Evolutionary conservation across 2,329 filamentous ascomycete genomes (phyloP), one percentile per base, ranked within the genome.

Genomic region (Venturia asperata): DNA sequence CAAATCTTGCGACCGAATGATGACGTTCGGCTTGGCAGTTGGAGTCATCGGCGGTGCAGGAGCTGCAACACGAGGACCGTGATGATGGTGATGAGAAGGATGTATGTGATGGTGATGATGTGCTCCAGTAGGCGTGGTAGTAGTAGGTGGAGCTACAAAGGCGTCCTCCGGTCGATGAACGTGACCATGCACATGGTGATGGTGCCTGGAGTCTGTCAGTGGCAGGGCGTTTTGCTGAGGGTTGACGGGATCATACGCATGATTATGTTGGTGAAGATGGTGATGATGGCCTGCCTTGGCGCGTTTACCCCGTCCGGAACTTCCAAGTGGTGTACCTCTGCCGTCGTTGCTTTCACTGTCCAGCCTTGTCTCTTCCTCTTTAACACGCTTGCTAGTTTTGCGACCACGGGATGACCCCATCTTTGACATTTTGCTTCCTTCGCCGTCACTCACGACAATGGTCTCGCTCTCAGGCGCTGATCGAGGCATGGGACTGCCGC

Each of bases 331-430:
- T 1, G 87, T 87, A 15, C 79, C 79, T 69, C 85, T 80, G 34
- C 86, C 87, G 42, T 82, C 83, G 66, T 80, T 84, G 37, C 86
- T 87, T 43, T 82, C 83, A 66, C 80, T 84, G 55, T 85, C 91
- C 41, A 81, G 80, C 68, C 83, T 84, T 39, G 75, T 75, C 3
- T 91, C 88, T 56, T 94, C 91, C 64, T 96, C 90, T 72, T 91
- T 91, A 1, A 87, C 79, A 21, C 64, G 30, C 34, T 49, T 52
- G 45, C 42, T 37, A 11, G 42, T 24, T 42, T 58, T 60, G 62
- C 73, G 70, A 24, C 73, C 74, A 58, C 73, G 74, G 61, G 75
- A 74, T 11, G 76, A 77, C n/a, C 70, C 73, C 3, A 75, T 73
- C 55, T 74, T 67, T 69, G 61, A 69, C 56, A 70, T 70, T 41